Conservation (phyloP, 257 asterid species). For the Ajuga chamaepitys region DNA sequence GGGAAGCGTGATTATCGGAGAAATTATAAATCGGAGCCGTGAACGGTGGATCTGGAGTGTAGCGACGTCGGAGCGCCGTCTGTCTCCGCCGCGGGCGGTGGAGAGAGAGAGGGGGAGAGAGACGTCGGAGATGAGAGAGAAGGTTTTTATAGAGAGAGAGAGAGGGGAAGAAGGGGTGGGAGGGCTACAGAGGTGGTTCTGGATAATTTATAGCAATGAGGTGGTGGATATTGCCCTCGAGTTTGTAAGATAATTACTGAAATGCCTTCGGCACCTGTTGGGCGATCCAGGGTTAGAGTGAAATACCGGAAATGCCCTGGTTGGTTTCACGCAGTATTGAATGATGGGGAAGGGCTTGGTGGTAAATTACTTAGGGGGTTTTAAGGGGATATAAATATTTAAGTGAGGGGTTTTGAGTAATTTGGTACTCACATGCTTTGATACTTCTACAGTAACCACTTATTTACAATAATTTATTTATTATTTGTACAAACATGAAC, state of each 20-base stretch:
- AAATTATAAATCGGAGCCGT: conserved; percentile 2
- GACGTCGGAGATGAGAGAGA: neutral
- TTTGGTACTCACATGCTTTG: no score
- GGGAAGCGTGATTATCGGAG: neutral
- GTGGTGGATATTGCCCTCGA: conserved; percentile 7
- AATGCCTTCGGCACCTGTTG: conserved; percentile 13
- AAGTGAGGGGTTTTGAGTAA: conserved; percentile 1
- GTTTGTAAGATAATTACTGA: neutral
- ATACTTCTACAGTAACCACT: no score
- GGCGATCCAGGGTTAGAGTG: neutral
- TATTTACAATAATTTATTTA: no score
- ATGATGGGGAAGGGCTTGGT: neutral
- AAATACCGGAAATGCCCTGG: neutral
- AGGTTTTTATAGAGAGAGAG: neutral
- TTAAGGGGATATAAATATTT: neutral
- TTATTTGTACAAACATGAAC: no score
- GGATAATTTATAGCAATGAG: conserved; percentile 10
- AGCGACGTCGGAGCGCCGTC: conserved; percentile 8
- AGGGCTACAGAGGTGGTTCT: neutral
- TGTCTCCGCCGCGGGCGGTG: conserved; percentile 26
- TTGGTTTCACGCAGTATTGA: neutral
- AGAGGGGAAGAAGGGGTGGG: neutral
- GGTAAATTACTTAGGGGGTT: neutral
- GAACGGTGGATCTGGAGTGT: conserved; percentile 19
- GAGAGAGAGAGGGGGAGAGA: neutral